Evolutionary conservation across 2,329 filamentous ascomycete genomes (phyloP), one percentile per base, ranked within the genome.

Genomic region (Dothideomycetidae sp.): DNA sequence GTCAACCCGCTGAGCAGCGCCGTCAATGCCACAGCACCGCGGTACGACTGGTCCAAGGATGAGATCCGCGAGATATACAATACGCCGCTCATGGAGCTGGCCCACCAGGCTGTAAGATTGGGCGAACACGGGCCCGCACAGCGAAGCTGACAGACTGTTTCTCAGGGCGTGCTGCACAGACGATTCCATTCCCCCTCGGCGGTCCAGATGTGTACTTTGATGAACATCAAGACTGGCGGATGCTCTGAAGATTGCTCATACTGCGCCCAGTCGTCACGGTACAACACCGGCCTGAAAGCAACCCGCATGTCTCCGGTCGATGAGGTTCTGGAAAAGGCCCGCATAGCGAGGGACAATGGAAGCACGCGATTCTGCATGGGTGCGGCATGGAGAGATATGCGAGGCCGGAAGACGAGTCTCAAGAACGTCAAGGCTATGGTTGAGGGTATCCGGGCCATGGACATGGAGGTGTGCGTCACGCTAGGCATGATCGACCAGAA

Each of bases 361-460:
- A 85, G 79, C 63, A 92, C 83, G 5, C 74, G 85, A 2, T 93
- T 93, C 69, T 93, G 85, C 62, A 93, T 93, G 84, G 85, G 85
- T 5, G 85, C 85, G 3, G 85, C 85, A 0, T 93, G 85, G 85
- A 68, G 85, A 26, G 85, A 93, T 59, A 93, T 93, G 85, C 78
- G 82, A 10, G 85, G 85, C 12, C 79, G 85, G 46, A 90, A 86
- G 61, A 83, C 79, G 31, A 78, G 75, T 46, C 63, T 93, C 36
- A 77, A 76, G 59, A 90, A 90, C 57, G 78, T 93, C 57, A 81
- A 81, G 52, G 74, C 72, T 36, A 93, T 93, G 85, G 75, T 93
- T 3, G 68, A 73, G 39, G 84, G 84, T 1, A 82, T 93, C 13
- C 70, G 78, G 16, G 78, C 61, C 1, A 69, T 93, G 69, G 81